Evolutionary conservation across 352 stramenopile species (phyloP).

Genomic region (Poterioochromonas sp.): DNA sequence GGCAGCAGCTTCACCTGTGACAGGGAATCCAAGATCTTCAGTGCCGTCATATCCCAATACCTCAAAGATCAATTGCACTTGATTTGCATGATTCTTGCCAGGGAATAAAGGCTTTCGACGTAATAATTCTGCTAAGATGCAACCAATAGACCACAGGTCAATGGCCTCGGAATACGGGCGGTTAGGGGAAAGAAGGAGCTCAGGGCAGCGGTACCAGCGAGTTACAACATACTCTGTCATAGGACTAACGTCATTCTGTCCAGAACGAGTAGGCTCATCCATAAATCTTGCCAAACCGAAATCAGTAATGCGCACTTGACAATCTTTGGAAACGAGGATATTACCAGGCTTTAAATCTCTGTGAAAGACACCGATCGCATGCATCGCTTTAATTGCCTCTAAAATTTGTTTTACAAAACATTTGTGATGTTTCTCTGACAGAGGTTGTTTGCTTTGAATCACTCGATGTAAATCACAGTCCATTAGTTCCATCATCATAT

Average conservation of each 20-base stretch:
- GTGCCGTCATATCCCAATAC: conserved; percentile 80
- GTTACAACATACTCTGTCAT: conserved; percentile 94
- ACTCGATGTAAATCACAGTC: conserved; percentile 77
- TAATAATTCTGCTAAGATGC: conserved; percentile 89
- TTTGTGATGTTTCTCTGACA: conserved; percentile 48
- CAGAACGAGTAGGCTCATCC: conserved; percentile 38
- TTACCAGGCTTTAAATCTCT: conserved; percentile 43
- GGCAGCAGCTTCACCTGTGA: conserved; percentile 55
- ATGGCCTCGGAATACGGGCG: conserved; percentile 57
- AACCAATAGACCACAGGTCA: conserved; percentile 82
- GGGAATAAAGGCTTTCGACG: conserved; percentile 81
- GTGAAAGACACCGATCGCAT: conserved; percentile 72
- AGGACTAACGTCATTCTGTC: conserved; percentile 21
- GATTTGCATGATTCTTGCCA: conserved; percentile 84
- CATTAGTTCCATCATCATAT: conserved; percentile 83
- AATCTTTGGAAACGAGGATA: conserved; percentile 42
- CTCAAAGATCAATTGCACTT: conserved; percentile 87
- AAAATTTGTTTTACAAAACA: conserved; percentile 77
- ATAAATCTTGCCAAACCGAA: conserved; percentile 89
- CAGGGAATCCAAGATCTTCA: conserved; percentile 77
- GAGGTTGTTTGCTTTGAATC: conserved; percentile 57
- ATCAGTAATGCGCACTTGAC: conserved; percentile 97
- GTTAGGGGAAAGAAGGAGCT: conserved; percentile 75
- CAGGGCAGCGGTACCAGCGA: conserved; percentile 94
- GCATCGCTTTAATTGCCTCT: conserved; percentile 71